A percentile compares a stretch with the other conserved stretches of the same genome.
Conservation (phyloP, 2,329 filamentous ascomycete species). For the Penicillium sp. region DNA sequence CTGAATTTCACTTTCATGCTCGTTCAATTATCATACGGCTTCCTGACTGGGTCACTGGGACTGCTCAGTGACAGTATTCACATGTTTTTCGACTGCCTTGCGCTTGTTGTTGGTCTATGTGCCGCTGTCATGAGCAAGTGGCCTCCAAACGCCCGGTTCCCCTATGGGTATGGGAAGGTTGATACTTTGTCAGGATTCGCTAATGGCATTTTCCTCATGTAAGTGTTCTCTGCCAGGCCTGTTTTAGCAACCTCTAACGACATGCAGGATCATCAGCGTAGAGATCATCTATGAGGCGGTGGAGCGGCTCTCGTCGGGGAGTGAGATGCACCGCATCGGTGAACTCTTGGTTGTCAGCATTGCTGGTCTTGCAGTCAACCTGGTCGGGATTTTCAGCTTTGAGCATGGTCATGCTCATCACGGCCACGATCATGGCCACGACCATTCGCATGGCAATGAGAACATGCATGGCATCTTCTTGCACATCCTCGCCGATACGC, state of each 20-base stretch:
- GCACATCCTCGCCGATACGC: slow-evolving; percentile 89
- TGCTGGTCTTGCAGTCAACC: slow-evolving; percentile 80
- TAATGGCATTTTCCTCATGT: slow-evolving; percentile 93
- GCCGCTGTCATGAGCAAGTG: slow-evolving; percentile 95
- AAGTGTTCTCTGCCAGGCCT: slow-evolving; percentile 30
- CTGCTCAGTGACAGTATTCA: slow-evolving; percentile 97
- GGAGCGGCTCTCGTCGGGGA: slow-evolving; percentile 78
- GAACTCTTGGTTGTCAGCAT: slow-evolving; percentile 88
- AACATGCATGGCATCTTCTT: slow-evolving; percentile 98
- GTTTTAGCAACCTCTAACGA: slow-evolving; percentile 13
- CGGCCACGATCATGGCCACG: slow-evolving; percentile 47
- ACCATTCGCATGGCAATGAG: slow-evolving; percentile 70
- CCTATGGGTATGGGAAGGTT: slow-evolving; percentile 94
- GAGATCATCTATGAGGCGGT: slow-evolving; percentile 95
- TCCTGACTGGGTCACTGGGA: slow-evolving; percentile 85
- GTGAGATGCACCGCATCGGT: slow-evolving; percentile 74
- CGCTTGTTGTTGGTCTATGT: slow-evolving; percentile 81
- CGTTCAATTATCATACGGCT: slow-evolving; percentile 90
- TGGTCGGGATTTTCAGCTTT: slow-evolving; percentile 87
- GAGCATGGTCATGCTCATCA: slow-evolving; percentile 60
- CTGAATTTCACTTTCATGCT: slow-evolving; percentile 95
- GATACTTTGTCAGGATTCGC: slow-evolving; percentile 95
- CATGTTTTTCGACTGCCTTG: slow-evolving; percentile 98
- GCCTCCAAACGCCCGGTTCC: slow-evolving; percentile 83
- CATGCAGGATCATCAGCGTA: slow-evolving; percentile 75